Evolutionary conservation across 768 basidiomycete genomes (phyloP).

Genomic region (Suillus paluster): DNA sequence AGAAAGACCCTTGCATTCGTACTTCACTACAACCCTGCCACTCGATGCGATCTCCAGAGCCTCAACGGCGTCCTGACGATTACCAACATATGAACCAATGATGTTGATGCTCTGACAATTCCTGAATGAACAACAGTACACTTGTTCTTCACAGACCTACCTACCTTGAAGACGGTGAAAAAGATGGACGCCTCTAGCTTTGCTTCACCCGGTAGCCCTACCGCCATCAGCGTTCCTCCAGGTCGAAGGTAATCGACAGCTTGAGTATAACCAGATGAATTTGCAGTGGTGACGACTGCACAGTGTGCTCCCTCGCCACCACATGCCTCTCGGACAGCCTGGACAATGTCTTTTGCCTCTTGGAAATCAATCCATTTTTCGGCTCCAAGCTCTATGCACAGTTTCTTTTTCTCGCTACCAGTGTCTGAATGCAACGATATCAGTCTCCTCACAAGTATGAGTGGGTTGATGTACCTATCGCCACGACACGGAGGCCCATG

Average conservation of each 20-base stretch:
- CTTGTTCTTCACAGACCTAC: slow-evolving; percentile 30
- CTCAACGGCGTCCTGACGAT: slow-evolving; percentile 84
- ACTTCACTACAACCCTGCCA: slow-evolving; percentile 71
- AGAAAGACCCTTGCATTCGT: slow-evolving; percentile 46
- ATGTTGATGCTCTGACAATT: slow-evolving; percentile 27
- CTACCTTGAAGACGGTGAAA: slow-evolving; percentile 68
- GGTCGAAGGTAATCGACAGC: slow-evolving; percentile 77
- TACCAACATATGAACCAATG: slow-evolving; percentile 56
- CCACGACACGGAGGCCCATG: slow-evolving; percentile 81
- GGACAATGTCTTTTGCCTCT: slow-evolving; percentile 64
- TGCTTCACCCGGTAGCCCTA: slow-evolving; percentile 72
- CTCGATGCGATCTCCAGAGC: slow-evolving; percentile 75
- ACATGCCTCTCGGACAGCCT: slow-evolving; percentile 63
- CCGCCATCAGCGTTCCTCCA: slow-evolving; percentile 75
- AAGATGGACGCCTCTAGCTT: slow-evolving; percentile 66
- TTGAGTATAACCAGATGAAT: slow-evolving; percentile 46
- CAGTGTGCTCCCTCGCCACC: slow-evolving; percentile 77
- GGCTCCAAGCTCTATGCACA: slow-evolving; percentile 66
- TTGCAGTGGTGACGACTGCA: slow-evolving; percentile 63
- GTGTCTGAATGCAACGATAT: slow-evolving; percentile 50
- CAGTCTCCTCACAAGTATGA: slow-evolving; percentile 1
- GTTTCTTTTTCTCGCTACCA: slow-evolving; percentile 70
- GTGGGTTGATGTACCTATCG: slow-evolving; percentile 49
- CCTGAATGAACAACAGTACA: slow-evolving; percentile 8
- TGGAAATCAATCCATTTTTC: slow-evolving; percentile 84